Evolutionary conservation across 2,329 filamentous ascomycete species (phyloP).

Genomic region (Truncatella angustata): DNA sequence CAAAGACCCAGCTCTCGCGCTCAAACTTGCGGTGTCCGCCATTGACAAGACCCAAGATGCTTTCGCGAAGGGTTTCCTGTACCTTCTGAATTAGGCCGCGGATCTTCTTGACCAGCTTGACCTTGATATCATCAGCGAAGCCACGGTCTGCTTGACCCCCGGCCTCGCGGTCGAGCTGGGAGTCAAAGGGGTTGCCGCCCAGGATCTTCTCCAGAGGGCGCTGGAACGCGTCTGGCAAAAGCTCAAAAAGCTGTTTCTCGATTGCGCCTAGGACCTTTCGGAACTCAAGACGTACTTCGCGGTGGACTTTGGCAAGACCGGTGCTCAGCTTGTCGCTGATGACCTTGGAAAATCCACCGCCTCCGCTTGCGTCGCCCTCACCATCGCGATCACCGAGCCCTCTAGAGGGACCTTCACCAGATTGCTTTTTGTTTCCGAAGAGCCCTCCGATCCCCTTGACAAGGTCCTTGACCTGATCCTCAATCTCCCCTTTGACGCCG

Average conservation of each 20-base stretch:
- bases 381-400: constrained; percentile 26
- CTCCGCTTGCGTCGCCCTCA: constrained; percentile 22
- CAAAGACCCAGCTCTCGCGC: constrained; percentile 43
- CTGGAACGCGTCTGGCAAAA: constrained; percentile 42
- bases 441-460: constrained; percentile 42
- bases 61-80: constrained; percentile 42
- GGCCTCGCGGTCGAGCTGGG: constrained; percentile 37
- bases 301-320: constrained; percentile 40
- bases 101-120: constrained; percentile 42
- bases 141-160: constrained; percentile 31
- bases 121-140: constrained; percentile 41
- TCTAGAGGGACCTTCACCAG: constrained; percentile 29
- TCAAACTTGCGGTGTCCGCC: constrained; percentile 47
- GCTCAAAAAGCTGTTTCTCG: constrained; percentile 44
- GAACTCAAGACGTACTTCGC: constrained; percentile 45
- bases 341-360: constrained; percentile 40
- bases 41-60: constrained; percentile 43
- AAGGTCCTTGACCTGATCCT: constrained; percentile 41
- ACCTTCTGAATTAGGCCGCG: constrained; percentile 42
- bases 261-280: constrained; percentile 41
- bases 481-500: constrained; percentile 41
- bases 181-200: constrained; percentile 45
- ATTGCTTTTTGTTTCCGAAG: constrained; percentile 37
- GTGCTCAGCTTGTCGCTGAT: constrained; percentile 47
- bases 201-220: constrained; percentile 44